Conservation (phyloP, 2,329 filamentous ascomycete genomes). For the Rhynchosporium agropyri region DNA sequence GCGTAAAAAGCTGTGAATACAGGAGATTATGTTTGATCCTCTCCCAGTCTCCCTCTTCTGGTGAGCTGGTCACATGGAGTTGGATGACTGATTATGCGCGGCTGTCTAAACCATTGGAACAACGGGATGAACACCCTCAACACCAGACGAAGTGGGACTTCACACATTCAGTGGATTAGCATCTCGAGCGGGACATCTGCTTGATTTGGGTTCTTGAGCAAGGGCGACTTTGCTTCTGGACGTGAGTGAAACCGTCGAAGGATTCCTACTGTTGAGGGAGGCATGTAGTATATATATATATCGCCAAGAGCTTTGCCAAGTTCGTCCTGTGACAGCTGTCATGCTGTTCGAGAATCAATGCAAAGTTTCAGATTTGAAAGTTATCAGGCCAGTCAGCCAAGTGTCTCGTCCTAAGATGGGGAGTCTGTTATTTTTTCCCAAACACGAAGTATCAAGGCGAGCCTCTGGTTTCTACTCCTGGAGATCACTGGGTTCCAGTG, state of each 20-base stretch:
- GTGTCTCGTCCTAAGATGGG: not conserved
- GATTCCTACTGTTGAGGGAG: not conserved
- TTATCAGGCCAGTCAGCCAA: not conserved
- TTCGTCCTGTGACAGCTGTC: constrained; percentile 8
- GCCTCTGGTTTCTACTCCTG: constrained; percentile 9
- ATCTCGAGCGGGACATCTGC: not conserved
- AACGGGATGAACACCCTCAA: no score
- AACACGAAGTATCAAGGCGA: constrained; percentile 5
- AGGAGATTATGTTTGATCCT: no score
- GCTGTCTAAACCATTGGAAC: no score
- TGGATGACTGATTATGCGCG: no score
- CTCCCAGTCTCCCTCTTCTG: no score
- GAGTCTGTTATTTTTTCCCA: constrained; percentile 13
- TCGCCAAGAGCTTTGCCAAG: constrained; percentile 6
- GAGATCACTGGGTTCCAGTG: constrained; percentile 1
- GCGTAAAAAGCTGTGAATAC: no score
- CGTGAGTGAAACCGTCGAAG: constrained; percentile 1
- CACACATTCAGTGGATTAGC: not conserved
- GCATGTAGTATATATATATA: constrained; percentile 2
- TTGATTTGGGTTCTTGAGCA: not conserved
- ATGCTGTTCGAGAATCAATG: constrained; percentile 8
- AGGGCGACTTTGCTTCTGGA: not conserved
- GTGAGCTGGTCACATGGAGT: no score
- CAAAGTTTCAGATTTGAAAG: not conserved
- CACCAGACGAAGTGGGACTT: not conserved